Conservation (phyloP, 495 filamentous ascomycete species). For the Lophium mytilinum region DNA sequence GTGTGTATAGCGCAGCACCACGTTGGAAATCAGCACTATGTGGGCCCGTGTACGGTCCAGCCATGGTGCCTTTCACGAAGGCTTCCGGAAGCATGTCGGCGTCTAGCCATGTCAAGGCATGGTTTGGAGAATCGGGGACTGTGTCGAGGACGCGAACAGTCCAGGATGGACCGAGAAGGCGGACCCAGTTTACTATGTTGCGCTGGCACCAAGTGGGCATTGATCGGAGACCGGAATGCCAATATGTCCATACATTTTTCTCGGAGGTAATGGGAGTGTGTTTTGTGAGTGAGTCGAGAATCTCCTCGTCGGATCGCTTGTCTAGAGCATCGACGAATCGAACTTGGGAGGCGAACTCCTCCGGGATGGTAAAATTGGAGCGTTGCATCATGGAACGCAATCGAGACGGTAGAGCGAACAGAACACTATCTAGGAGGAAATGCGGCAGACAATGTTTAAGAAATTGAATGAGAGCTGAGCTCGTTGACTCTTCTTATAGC, state of each 20-base stretch:
- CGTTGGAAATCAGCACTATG: conserved; percentile 36
- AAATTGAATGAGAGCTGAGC: too few species aligned
- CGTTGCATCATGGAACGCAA: too few species aligned
- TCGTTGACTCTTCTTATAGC: too few species aligned
- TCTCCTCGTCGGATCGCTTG: conserved; percentile 16
- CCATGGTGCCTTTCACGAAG: conserved; percentile 33
- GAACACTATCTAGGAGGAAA: too few species aligned
- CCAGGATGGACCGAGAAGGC: conserved; percentile 17
- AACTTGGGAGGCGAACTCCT: conserved; percentile 2
- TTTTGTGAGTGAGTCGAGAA: conserved; percentile 16
- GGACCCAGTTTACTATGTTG: conserved; percentile 27
- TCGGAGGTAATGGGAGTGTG: conserved; percentile 30
- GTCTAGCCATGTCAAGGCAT: conserved; percentile 26
- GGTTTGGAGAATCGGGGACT: conserved; percentile 15
- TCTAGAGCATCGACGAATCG: conserved; percentile 7
- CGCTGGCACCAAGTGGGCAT: conserved; percentile 36
- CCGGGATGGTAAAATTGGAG: conserved; percentile 1
- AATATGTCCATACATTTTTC: conserved; percentile 41
- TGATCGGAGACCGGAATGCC: conserved; percentile 31
- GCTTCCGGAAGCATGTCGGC: conserved; percentile 30
- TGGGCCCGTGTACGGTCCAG: conserved; percentile 28
- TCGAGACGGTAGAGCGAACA: too few species aligned
- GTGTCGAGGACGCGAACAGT: conserved; percentile 23
- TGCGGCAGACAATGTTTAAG: too few species aligned
- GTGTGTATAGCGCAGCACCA: conserved; percentile 30